Evolutionary conservation across 225 moss, liverwort and hornwort species (phyloP).

Genomic region (Anthoceros angustus): DNA sequence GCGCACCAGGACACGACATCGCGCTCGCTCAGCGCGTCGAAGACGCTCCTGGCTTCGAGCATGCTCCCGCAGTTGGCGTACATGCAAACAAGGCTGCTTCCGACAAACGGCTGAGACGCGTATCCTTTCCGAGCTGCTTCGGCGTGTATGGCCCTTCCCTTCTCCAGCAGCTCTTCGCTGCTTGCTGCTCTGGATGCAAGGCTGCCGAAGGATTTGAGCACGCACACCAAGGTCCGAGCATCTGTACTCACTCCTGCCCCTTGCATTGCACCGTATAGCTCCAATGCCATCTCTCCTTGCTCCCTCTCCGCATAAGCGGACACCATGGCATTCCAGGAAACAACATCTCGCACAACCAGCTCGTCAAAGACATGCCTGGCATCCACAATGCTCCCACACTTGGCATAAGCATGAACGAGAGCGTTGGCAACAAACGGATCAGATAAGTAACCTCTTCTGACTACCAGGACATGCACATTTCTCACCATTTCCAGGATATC

Average conservation of each 20-base stretch:
- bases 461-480: not conserved
- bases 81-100: not conserved
- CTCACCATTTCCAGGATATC: not conserved
- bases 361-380: not conserved
- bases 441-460: not conserved
- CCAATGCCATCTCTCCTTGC: not conserved
- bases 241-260: not conserved
- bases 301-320: not conserved
- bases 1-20: not conserved
- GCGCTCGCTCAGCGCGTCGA: not conserved
- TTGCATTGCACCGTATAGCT: not conserved
- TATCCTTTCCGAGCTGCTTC: not conserved
- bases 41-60: not conserved
- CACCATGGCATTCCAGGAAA: not conserved
- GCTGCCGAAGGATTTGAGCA: not conserved
- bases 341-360: not conserved
- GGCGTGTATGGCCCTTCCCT: not conserved
- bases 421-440: not conserved
- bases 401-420: not conserved
- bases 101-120: not conserved
- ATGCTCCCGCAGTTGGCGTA: not conserved
- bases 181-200: not conserved
- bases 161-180: not conserved
- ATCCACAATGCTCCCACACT: not conserved
- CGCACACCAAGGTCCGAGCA: not conserved